phyloP scores from a whole-genome alignment of 257 asterid genomes.

The Thymus quinquecostatus region DNA sequence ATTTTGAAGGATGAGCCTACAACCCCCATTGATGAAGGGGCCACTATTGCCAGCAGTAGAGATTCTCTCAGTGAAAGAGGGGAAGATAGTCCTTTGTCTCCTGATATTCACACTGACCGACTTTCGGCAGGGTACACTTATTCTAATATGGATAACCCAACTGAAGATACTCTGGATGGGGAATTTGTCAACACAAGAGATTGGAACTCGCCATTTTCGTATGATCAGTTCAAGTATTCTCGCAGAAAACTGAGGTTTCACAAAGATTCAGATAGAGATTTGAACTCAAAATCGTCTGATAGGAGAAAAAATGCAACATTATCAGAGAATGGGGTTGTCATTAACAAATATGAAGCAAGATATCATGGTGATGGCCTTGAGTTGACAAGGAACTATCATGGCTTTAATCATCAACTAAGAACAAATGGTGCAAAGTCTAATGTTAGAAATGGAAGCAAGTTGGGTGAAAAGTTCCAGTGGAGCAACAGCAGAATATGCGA shows the following conservation, averaged over 20 bases:
- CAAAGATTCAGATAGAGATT: constrained; percentile 60
- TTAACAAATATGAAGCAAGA: constrained; percentile 58
- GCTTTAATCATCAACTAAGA: constrained; percentile 56
- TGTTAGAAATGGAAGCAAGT: constrained; percentile 64
- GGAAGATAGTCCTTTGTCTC: constrained; percentile 59
- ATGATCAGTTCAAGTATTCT: constrained; percentile 56
- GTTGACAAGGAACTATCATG: constrained; percentile 48
- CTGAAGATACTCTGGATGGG: constrained; percentile 57
- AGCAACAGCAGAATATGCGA: constrained; percentile 51
- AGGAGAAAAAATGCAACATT: constrained; percentile 49
- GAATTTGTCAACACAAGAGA: constrained; percentile 49
- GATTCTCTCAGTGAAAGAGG: constrained; percentile 54
- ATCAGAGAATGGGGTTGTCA: constrained; percentile 52
- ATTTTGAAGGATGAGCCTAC: constrained; percentile 47
- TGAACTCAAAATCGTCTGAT: constrained; percentile 60
- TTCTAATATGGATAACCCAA: constrained; percentile 49
- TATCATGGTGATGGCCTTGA: constrained; percentile 62
- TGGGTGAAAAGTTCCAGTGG: constrained; percentile 55
- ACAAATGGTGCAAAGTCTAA: constrained; percentile 51
- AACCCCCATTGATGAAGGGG: constrained; percentile 47
- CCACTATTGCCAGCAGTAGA: constrained; percentile 42
- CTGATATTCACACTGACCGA: constrained; percentile 54
- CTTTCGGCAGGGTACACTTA: constrained; percentile 51
- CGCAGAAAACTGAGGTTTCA: constrained; percentile 64
- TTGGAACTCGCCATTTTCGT: constrained; percentile 45